Conservation (phyloP, 768 basidiomycete genomes). For the Lentinula edodes region DNA sequence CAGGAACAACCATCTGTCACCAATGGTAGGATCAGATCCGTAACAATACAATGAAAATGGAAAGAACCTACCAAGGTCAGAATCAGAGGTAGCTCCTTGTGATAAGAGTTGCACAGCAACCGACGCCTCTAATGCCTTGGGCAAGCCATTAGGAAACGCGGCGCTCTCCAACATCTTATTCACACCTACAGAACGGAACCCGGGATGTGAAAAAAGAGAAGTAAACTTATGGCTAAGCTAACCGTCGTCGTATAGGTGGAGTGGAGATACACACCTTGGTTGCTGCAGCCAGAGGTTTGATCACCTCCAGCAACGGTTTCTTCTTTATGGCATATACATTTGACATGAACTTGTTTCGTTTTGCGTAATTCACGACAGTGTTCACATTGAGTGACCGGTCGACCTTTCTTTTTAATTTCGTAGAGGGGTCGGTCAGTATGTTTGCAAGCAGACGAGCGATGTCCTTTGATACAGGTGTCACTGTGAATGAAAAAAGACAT, state of each 20-base stretch:
- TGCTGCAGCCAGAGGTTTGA: slow-evolving; percentile 31
- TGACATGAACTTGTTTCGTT: slow-evolving; percentile 81
- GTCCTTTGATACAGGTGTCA: slow-evolving; percentile 92
- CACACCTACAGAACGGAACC: slow-evolving; percentile 35
- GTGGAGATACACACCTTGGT: slow-evolving; percentile 56
- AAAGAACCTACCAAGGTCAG: slow-evolving; percentile 59
- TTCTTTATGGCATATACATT: slow-evolving; percentile 72
- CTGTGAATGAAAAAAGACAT: slow-evolving; percentile 28
- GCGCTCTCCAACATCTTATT: slow-evolving; percentile 62
- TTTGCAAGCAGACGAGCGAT: slow-evolving; percentile 84
- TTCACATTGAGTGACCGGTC: slow-evolving; percentile 87
- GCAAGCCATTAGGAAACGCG: slow-evolving; percentile 78
- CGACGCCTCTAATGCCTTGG: slow-evolving; percentile 63
- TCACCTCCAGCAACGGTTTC: slow-evolving; percentile 56
- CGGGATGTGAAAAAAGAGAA: slow-evolving; percentile 14
- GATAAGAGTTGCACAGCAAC: slow-evolving; percentile 38
- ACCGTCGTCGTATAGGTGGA: slow-evolving; percentile 13
- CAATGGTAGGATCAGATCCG: slow-evolving; percentile 19
- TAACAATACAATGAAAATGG: slow-evolving; percentile 33
- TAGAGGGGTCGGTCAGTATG: slow-evolving; percentile 86
- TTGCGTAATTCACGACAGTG: slow-evolving; percentile 83
- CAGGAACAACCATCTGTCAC: slow-evolving; percentile 47
- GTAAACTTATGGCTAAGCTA: slow-evolving; percentile 43
- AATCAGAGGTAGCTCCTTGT: slow-evolving; percentile 51
- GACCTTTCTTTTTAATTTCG: slow-evolving; percentile 91